A percentile compares a stretch with the other conserved stretches of the same genome.
Evolutionary conservation across 2,329 filamentous ascomycete species (phyloP).

Genomic region (Cladosporium cucumerinum): DNA sequence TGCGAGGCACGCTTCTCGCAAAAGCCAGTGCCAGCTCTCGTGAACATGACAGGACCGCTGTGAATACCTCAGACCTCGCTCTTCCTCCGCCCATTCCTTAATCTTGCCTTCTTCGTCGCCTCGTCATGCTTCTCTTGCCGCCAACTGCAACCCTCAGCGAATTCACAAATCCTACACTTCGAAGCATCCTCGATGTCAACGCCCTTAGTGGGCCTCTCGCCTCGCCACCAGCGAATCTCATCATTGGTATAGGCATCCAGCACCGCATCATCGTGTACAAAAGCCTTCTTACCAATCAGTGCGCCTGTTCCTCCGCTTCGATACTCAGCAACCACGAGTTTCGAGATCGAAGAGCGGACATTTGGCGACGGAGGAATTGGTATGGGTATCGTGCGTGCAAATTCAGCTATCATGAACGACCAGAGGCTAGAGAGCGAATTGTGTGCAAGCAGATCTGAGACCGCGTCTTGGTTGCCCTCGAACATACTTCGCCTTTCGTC

Average conservation of each 20-base stretch:
- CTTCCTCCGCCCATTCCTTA: conserved; percentile 20
- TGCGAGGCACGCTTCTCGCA: not conserved
- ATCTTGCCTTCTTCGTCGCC: conserved; percentile 34
- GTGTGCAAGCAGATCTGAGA: conserved; percentile 54
- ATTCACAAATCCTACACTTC: conserved; percentile 84
- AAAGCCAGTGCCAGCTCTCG: not conserved
- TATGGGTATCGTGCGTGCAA: conserved; percentile 41
- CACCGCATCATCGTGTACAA: conserved; percentile 63
- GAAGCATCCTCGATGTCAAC: conserved; percentile 81
- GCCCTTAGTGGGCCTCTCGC: conserved; percentile 66
- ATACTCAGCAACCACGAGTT: conserved; percentile 57
- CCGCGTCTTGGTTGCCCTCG: conserved; percentile 42
- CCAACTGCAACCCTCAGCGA: conserved; percentile 76
- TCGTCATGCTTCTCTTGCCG: conserved; percentile 66
- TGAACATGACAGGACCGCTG: not conserved
- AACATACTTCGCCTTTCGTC: conserved; percentile 27
- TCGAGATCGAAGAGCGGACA: conserved; percentile 46
- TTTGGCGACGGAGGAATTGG: conserved; percentile 39
- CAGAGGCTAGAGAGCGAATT: conserved; percentile 61
- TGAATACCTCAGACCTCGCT: conserved; percentile 22
- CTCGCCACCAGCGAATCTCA: conserved; percentile 86
- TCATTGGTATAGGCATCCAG: conserved; percentile 65
- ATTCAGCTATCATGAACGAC: conserved; percentile 61
- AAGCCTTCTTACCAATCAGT: conserved; percentile 56
- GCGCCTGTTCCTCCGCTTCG: conserved; percentile 46